Percentiles rank a stretch among this genome's conserved stretches.
Conservation (phyloP, 164 flowering plant species). For the Cinnamomum micranthum region DNA sequence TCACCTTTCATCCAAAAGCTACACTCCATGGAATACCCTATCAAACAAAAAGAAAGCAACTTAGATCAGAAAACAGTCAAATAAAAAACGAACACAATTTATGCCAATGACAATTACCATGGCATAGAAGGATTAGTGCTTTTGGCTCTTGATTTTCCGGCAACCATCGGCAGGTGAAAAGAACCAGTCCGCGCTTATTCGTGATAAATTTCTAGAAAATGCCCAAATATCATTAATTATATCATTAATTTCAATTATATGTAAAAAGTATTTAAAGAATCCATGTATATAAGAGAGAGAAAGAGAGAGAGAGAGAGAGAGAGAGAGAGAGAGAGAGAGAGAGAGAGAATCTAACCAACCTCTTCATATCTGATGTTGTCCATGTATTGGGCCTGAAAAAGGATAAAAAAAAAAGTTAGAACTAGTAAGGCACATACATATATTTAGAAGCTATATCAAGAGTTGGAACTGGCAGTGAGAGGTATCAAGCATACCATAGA, state of each 20-base stretch:
- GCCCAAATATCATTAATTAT: background rate
- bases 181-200: constrained; percentile 19
- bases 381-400: background rate
- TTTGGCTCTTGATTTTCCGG: constrained; percentile 48
- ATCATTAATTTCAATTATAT: background rate
- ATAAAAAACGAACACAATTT: background rate
- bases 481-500: background rate
- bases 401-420: background rate
- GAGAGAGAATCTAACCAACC: background rate
- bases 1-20: constrained; percentile 13
- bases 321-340: no score
- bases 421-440: background rate
- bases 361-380: constrained; percentile 4
- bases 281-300: no score
- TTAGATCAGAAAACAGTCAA: background rate
- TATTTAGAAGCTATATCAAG: background rate
- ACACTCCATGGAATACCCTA: constrained; percentile 9
- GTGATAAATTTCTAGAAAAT: constrained; percentile 4
- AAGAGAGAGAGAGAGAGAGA: background rate
- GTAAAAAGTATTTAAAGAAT: no score
- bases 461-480: background rate
- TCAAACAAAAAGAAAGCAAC: background rate
- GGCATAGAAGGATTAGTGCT: constrained; percentile 66
- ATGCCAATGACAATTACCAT: constrained; percentile 21
- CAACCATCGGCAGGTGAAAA: constrained; percentile 63